Percentiles rank a stretch among this genome's conserved stretches.
These are phyloP conservation scores for Ophiostoma ips DNA, from an alignment of 2,329 filamentous ascomycete species.

Conservation along the genomic window DNA sequence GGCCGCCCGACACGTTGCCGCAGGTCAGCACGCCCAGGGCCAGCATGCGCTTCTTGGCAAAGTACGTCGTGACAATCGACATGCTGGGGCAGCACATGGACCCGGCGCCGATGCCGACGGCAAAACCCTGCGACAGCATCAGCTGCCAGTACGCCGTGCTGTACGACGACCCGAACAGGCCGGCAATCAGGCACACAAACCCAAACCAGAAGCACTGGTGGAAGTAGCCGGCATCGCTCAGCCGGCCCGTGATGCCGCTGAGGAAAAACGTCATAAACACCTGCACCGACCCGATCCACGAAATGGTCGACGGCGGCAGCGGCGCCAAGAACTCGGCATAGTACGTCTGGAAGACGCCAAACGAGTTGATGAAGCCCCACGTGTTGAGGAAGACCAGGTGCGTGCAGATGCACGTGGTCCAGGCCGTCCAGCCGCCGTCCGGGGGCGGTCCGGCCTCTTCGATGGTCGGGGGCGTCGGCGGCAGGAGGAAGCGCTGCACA, in stretches of 20 bases:
- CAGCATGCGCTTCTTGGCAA: constrained; percentile 19
- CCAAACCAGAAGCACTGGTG: constrained; percentile 8
- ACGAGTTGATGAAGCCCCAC: constrained; percentile 14
- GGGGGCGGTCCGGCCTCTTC: constrained; percentile 5
- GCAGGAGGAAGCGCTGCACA: not conserved
- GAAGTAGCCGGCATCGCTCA: constrained; percentile 13
- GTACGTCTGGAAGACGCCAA: constrained; percentile 15
- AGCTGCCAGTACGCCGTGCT: constrained; percentile 13
- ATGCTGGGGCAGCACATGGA: constrained; percentile 24
- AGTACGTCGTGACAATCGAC: constrained; percentile 25
- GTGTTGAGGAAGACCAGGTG: constrained; percentile 18
- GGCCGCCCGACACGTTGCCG: constrained; percentile 24
- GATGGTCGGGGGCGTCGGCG: not conserved
- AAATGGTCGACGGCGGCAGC: constrained; percentile 13
- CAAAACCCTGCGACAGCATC: constrained; percentile 24
- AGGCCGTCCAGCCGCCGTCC: constrained; percentile 6
- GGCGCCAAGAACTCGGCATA: constrained; percentile 11
- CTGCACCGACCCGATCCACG: constrained; percentile 13
- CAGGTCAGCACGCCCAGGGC: constrained; percentile 22
- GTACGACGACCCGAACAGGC: constrained; percentile 8
- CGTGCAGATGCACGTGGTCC: constrained; percentile 4
- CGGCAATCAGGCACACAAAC: constrained; percentile 4
- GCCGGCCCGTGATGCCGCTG: constrained; percentile 9
- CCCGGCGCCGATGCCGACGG: constrained; percentile 23
- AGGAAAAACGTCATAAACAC: constrained; percentile 12